Conservation (phyloP, 768 basidiomycete species). For the Ramaria rubella region DNA sequence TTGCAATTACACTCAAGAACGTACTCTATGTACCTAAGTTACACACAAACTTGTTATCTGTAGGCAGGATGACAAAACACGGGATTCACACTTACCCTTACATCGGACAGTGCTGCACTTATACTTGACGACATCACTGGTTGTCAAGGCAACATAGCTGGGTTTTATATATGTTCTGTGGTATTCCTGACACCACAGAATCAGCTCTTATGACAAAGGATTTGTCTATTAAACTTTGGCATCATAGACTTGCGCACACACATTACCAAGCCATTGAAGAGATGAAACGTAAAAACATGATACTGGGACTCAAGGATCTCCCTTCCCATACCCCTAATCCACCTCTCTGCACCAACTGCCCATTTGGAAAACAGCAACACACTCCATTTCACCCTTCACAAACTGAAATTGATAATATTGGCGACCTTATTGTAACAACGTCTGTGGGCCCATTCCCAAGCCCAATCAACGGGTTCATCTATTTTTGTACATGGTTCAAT, state of each 20-base stretch:
- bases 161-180: background rate
- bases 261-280: background rate
- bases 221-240: background rate
- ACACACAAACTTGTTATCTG: too few species aligned
- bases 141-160: background rate
- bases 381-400: background rate
- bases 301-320: background rate
- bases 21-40: too few species aligned
- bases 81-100: background rate
- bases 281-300: background rate
- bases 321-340: background rate
- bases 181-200: background rate
- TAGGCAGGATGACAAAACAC: background rate
- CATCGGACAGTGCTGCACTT: background rate
- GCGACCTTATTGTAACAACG: background rate
- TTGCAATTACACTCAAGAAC: background rate
- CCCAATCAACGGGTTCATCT: background rate
- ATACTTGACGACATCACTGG: background rate
- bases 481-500: background rate
- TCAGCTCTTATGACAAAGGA: too few species aligned
- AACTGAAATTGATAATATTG: background rate
- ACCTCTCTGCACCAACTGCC: too few species aligned
- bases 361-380: background rate
- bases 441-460: background rate
- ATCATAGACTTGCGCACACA: too few species aligned